phyloP scores from a whole-genome alignment of 164 flowering plant genomes.

The Aristolochia fimbriata region DNA sequence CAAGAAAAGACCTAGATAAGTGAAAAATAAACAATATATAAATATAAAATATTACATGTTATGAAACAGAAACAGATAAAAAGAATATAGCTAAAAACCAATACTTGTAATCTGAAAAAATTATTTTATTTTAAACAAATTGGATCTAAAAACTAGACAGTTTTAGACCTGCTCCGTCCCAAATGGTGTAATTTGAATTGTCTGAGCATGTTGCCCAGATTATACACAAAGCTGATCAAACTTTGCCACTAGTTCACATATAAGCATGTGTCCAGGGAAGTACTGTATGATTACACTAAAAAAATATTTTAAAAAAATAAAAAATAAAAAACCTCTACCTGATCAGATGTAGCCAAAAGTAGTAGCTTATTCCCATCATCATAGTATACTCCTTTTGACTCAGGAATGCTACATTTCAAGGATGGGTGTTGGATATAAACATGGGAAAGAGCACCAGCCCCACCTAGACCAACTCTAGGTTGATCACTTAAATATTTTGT shows the following conservation, averaged over 20 bases:
- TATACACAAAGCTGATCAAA: not conserved
- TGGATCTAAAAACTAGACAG: not conserved
- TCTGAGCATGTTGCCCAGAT: too few relatives aligned
- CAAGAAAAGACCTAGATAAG: constrained; percentile 61
- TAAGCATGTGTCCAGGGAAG: too few relatives aligned
- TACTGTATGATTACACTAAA: too few relatives aligned
- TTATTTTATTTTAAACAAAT: not conserved
- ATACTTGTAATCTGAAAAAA: not conserved
- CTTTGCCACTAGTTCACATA: not conserved
- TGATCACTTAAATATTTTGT: constrained; percentile 52
- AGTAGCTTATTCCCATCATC: constrained; percentile 84
- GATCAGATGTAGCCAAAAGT: constrained; percentile 46
- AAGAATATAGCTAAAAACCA: not conserved
- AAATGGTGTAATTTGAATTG: too few relatives aligned
- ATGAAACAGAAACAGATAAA: not conserved
- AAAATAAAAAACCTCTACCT: too few relatives aligned
- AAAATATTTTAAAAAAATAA: too few relatives aligned
- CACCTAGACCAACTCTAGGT: constrained; percentile 36
- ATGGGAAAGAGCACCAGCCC: constrained; percentile 80
- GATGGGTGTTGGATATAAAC: constrained; percentile 79
- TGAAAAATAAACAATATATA: not conserved
- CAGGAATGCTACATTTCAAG: constrained; percentile 50
- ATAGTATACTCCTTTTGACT: constrained; percentile 55
- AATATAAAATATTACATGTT: not conserved
- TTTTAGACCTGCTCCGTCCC: too few relatives aligned